phyloP scores from a whole-genome alignment of 2,329 filamentous ascomycete species.

The Pseudonectria buxi region DNA sequence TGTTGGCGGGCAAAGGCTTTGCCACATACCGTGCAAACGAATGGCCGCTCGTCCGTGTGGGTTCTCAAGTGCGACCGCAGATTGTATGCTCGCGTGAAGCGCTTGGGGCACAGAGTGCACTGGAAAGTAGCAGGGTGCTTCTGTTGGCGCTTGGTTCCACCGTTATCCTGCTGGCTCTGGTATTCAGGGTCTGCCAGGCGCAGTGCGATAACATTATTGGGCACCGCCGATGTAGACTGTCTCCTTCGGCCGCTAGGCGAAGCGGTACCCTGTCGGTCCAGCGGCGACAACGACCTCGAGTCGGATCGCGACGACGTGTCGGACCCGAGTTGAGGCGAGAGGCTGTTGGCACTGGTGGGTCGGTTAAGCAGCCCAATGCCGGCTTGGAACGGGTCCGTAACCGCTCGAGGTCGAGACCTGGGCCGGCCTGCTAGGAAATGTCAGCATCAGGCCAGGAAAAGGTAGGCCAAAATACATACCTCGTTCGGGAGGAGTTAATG shows the following conservation, averaged over 20 bases:
- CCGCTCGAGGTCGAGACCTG: constrained; percentile 45
- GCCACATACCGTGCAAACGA: constrained; percentile 92
- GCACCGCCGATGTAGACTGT: constrained; percentile 58
- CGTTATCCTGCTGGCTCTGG: constrained; percentile 56
- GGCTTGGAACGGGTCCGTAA: constrained; percentile 54
- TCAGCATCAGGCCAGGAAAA: constrained; percentile 10
- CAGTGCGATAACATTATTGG: constrained; percentile 68
- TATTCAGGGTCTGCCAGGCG: constrained; percentile 85
- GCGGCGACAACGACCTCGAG: constrained; percentile 52
- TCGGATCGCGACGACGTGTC: constrained; percentile 39
- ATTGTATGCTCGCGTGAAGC: constrained; percentile 95
- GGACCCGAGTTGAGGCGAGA: constrained; percentile 46
- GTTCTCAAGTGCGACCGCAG: constrained; percentile 90
- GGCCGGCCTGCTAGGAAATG: constrained; percentile 34
- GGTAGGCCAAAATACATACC: constrained; percentile 36
- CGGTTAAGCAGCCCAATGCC: constrained; percentile 35
- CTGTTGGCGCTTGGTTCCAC: constrained; percentile 74
- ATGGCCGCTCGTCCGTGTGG: constrained; percentile 93
- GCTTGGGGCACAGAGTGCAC: constrained; percentile 86
- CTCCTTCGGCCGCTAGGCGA: constrained; percentile 34
- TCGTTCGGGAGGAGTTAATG: constrained; percentile 73
- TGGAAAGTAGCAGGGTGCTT: constrained; percentile 98
- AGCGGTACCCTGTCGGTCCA: constrained; percentile 42
- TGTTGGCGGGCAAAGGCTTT: constrained; percentile 98
- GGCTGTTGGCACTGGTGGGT: constrained; percentile 32